Evolutionary conservation across 73 alveolate species (phyloP).

Genomic region (Strombidium stylifer): DNA sequence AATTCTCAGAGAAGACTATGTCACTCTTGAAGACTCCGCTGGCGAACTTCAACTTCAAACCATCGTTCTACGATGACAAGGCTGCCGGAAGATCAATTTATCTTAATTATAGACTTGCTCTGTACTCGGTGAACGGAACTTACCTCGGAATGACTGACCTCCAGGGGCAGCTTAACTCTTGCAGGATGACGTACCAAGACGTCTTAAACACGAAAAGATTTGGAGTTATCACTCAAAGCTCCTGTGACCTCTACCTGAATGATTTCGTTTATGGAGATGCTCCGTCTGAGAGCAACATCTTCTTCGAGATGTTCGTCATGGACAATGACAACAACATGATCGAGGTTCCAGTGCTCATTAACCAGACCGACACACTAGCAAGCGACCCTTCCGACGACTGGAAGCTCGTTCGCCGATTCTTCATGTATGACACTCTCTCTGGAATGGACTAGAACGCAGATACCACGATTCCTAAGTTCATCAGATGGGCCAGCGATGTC

Average conservation of each 20-base stretch:
- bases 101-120: no score
- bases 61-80: no score
- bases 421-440: conserved; percentile 60
- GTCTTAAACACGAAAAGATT: conserved; percentile 52
- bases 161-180: conserved; percentile 39
- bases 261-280: conserved; percentile 15
- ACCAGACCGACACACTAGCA: conserved; percentile 10
- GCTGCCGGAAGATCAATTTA: no score
- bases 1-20: conserved; percentile 34
- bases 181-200: conserved; percentile 52
- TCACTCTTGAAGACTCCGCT: no score
- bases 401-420: conserved; percentile 68
- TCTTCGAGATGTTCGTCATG: conserved; percentile 77
- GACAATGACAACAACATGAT: conserved; percentile 57
- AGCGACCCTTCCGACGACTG: conserved; percentile 24
- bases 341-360: conserved; percentile 82
- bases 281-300: conserved; percentile 54
- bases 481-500: conserved; percentile 59
- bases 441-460: conserved; percentile 63
- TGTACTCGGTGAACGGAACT: conserved; percentile 49
- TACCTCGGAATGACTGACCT: conserved; percentile 59
- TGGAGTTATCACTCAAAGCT: conserved; percentile 64
- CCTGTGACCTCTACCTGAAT: conserved; percentile 63
- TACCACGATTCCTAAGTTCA: conserved; percentile 42
- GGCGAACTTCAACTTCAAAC: no score